Percentiles rank a stretch among this genome's conserved stretches.
These are phyloP conservation scores for Clonostachys solani DNA, from an alignment of 2,329 filamentous ascomycete species.

Conservation along the genomic window DNA sequence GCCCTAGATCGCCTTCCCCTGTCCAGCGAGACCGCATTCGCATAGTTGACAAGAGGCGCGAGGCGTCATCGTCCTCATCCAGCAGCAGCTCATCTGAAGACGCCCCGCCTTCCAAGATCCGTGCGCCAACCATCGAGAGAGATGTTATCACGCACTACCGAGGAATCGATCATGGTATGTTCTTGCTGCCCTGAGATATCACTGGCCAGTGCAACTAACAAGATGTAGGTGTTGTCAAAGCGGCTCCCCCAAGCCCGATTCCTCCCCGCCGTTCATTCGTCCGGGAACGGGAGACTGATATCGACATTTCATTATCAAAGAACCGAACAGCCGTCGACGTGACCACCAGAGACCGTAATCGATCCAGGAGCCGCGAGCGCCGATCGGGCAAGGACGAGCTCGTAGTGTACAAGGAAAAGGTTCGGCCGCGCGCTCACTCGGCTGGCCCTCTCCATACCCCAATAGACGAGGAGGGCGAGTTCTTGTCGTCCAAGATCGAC, in stretches of 20 bases:
- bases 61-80: slow-evolving; percentile 25
- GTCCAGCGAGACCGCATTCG: slow-evolving; percentile 41
- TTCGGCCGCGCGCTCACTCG: slow-evolving; percentile 48
- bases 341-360: slow-evolving; percentile 41
- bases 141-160: slow-evolving; percentile 87
- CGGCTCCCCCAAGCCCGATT: slow-evolving; percentile 37
- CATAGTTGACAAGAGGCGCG: slow-evolving; percentile 42
- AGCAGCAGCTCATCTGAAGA: slow-evolving; percentile 42
- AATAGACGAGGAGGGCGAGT: slow-evolving; percentile 58
- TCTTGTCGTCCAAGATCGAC: slow-evolving; percentile 52
- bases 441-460: slow-evolving; percentile 36
- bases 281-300: slow-evolving; percentile 52
- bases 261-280: slow-evolving; percentile 37
- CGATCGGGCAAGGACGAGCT: slow-evolving; percentile 58
- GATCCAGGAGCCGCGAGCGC: slow-evolving; percentile 32
- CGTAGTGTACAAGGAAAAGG: slow-evolving; percentile 53
- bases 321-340: slow-evolving; percentile 45
- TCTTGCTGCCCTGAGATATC: not conserved
- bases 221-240: slow-evolving; percentile 38
- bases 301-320: slow-evolving; percentile 54
- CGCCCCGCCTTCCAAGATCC: slow-evolving; percentile 62
- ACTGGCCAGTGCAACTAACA: not conserved
- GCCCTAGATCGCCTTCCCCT: slow-evolving; percentile 30
- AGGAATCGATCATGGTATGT: slow-evolving; percentile 79
- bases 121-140: slow-evolving; percentile 76